Base-by-base conservation (phyloP, 768 basidiomycete species). In the Hypsizygus marmoreus region DNA sequence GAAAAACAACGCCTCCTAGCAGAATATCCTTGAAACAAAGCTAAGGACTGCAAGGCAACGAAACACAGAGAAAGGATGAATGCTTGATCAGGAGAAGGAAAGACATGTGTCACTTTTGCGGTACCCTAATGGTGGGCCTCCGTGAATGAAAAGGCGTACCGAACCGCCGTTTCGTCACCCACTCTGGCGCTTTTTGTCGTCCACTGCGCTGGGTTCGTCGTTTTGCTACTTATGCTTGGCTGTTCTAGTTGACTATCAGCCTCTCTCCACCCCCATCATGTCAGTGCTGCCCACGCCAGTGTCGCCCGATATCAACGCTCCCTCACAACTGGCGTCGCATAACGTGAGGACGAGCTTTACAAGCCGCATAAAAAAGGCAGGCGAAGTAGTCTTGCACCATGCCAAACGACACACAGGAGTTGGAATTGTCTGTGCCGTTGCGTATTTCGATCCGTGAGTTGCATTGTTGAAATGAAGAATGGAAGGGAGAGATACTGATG, bases 371-470 rank as follows among this genome's bases (percentile, higher is more conserved):
- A 66, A 61, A 51, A 48, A 63, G 3, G 57, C 61, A n/a, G 65
- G 59, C 14, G 51, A 49, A 50, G 59, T 58, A 9, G 50, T 76
- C 17, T 58, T 69, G 34, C 71, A 74, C 54, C 87, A 90, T 61
- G 67, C 74, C 20, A 74, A 69, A 44, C 82, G 73, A 55, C 88
- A 90, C 61, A 78, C 80, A 2, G 92, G 92, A 4, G 83, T 91
- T 34, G 92, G 92, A n/a, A 71, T 92, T 36, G 81, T 95, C 19
- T 91, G 90, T 52, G 79, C 88, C 7, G 90, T 94, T 7, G 92
- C 91, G 0, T 95, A 94, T 65, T 89, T 91, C 59, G 89, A 91
- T 58, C 90, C 89, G 83, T 90, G 55, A 60, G 86, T 73, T 19
- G n/a, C n/a, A n/a, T n/a, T n/a, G n/a, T n/a, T n/a, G n/a, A n/a